A percentile compares a stretch with the other conserved stretches of the same genome.
These are phyloP conservation scores for Hygrophorus pudorinus DNA, from an alignment of 768 basidiomycete genomes.

Conservation along the genomic window DNA sequence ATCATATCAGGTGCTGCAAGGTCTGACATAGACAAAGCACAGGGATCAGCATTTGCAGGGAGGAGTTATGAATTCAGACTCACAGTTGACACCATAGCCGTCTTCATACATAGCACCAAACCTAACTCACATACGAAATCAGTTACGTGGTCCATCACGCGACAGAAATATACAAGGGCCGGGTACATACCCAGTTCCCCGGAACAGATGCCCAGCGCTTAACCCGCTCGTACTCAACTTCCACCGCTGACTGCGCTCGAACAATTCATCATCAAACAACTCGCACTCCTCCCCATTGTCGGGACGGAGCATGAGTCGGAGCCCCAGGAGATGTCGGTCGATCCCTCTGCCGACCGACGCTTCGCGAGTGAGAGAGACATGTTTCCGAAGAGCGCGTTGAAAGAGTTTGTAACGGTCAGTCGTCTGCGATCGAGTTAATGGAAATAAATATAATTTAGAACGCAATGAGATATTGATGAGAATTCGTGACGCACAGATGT, in stretches of 20 bases:
- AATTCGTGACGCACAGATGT: slow-evolving; percentile 29
- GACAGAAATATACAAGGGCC: background rate
- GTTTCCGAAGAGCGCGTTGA: slow-evolving; percentile 57
- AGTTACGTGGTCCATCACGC: slow-evolving; percentile 2
- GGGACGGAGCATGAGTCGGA: slow-evolving; percentile 53
- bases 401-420: slow-evolving; percentile 39
- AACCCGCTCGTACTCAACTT: slow-evolving; percentile 84
- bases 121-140: slow-evolving; percentile 21
- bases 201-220: slow-evolving; percentile 77
- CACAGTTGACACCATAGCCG: slow-evolving; percentile 94
- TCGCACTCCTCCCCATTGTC: slow-evolving; percentile 43
- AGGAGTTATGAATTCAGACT: slow-evolving; percentile 19
- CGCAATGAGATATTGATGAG: no score
- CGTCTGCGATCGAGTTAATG: slow-evolving; percentile 24
- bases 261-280: slow-evolving; percentile 73
- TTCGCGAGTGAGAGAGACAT: slow-evolving; percentile 62
- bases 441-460: no score
- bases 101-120: slow-evolving; percentile 77
- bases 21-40: slow-evolving; percentile 35
- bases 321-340: slow-evolving; percentile 86
- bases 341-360: slow-evolving; percentile 77
- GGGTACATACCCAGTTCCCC: slow-evolving; percentile 65
- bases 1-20: slow-evolving; percentile 67
- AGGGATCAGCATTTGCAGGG: background rate
- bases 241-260: slow-evolving; percentile 70